phyloP scores from a whole-genome alignment of 805 yeast genomes.

The Kazachstania bromeliacearum region DNA sequence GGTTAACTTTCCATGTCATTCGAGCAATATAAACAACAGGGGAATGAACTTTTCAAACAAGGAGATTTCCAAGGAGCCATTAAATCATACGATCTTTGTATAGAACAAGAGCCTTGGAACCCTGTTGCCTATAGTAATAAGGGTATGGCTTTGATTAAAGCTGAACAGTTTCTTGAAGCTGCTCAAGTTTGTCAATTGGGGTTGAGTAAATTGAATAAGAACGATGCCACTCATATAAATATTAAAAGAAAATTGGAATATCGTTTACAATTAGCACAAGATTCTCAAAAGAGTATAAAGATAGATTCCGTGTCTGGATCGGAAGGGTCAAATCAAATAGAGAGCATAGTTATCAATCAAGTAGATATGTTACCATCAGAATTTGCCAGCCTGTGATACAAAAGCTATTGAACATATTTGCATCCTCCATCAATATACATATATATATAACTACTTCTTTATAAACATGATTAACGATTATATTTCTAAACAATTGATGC shows the following conservation, averaged over 20 bases:
- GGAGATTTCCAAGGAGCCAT: conserved; percentile 44
- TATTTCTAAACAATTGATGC: too few relatives aligned
- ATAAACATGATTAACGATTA: too few relatives aligned
- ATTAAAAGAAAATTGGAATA: conserved; percentile 41
- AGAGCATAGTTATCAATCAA: too few relatives aligned
- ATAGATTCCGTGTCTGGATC: too few relatives aligned
- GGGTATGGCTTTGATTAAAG: conserved; percentile 54
- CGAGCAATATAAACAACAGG: conserved; percentile 30
- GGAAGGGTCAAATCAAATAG: too few relatives aligned
- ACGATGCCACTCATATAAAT: conserved; percentile 21
- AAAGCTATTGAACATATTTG: too few relatives aligned
- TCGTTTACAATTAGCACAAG: conserved; percentile 39
- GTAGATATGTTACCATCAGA: too few relatives aligned
- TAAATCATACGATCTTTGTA: conserved; percentile 46
- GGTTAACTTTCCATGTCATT: too few relatives aligned
- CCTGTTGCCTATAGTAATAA: conserved; percentile 58
- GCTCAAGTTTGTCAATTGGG: conserved; percentile 44
- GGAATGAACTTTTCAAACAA: conserved; percentile 43
- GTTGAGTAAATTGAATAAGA: conserved; percentile 16
- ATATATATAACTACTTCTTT: too few relatives aligned
- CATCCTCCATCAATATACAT: too few relatives aligned
- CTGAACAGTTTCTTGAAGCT: conserved; percentile 41
- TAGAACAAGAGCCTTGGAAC: conserved; percentile 38
- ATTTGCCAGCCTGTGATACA: too few relatives aligned
- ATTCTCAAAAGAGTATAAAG: too few relatives aligned